Evolutionary conservation across 2,329 filamentous ascomycete genomes (phyloP).

Genomic region (Talaromyces albobiverticillius): DNA sequence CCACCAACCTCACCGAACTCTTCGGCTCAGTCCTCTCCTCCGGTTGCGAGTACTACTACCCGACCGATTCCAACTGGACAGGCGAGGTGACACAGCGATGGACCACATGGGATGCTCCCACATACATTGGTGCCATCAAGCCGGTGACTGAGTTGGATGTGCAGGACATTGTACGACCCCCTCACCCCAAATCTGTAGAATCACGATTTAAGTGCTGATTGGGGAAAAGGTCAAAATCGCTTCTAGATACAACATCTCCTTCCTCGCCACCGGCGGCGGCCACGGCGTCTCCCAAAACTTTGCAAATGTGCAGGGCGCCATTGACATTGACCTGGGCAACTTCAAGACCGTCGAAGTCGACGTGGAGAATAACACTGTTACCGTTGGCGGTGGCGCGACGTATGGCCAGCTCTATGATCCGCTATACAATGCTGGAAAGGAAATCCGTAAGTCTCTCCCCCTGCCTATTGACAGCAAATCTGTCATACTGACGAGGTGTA

Average conservation of each 20-base stretch:
- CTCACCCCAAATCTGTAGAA: too few relatives aligned
- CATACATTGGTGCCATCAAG: slow-evolving; percentile 13
- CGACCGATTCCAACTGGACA: slow-evolving; percentile 2
- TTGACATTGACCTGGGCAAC: slow-evolving; percentile 30
- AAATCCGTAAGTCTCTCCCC: slow-evolving; percentile 24
- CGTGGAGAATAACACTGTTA: slow-evolving; percentile 20
- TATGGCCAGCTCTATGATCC: slow-evolving; percentile 26
- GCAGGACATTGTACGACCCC: slow-evolving; percentile 10
- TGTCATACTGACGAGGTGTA: too few relatives aligned
- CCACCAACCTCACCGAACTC: slow-evolving; percentile 2
- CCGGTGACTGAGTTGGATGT: slow-evolving; percentile 8
- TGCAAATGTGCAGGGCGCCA: slow-evolving; percentile 21
- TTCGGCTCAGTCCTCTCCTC: slow-evolving; percentile 8
- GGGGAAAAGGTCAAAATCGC: slow-evolving; percentile 9
- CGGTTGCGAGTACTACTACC: background rate
- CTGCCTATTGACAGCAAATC: too few relatives aligned
- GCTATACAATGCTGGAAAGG: slow-evolving; percentile 27
- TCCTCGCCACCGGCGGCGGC: slow-evolving; percentile 14
- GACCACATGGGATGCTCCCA: slow-evolving; percentile 7
- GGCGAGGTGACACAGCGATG: slow-evolving; percentile 9
- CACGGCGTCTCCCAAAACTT: slow-evolving; percentile 4
- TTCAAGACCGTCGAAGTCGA: slow-evolving; percentile 26
- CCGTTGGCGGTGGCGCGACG: slow-evolving; percentile 25
- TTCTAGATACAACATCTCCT: slow-evolving; percentile 7
- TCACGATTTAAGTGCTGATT: too few relatives aligned